phyloP scores from a whole-genome alignment of 495 filamentous ascomycete genomes.

The Podospora comata region DNA sequence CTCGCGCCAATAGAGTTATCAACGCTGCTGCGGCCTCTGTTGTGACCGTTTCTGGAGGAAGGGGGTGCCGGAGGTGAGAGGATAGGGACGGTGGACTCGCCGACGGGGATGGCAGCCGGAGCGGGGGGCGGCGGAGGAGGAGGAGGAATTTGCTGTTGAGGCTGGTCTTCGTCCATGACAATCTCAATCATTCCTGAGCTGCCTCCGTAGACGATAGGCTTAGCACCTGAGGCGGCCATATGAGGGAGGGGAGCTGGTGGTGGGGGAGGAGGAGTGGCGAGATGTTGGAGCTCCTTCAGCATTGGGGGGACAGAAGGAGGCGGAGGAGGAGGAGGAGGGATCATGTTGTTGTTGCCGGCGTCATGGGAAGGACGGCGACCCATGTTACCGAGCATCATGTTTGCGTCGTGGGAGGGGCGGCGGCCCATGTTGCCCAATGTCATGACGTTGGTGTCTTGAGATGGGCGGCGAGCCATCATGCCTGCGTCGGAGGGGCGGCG shows the following conservation, averaged over 20 bases:
- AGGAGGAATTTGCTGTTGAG: slow-evolving; percentile 22
- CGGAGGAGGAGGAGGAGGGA: slow-evolving; percentile 49
- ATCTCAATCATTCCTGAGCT: slow-evolving; percentile 69
- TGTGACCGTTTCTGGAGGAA: slow-evolving; percentile 52
- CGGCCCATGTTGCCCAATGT: slow-evolving; percentile 14
- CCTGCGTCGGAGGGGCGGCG: slow-evolving; percentile 32
- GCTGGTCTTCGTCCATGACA: slow-evolving; percentile 63
- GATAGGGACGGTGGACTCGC: slow-evolving; percentile 33
- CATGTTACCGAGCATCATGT: slow-evolving; percentile 3
- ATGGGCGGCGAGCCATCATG: slow-evolving; percentile 6
- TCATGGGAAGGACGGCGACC: slow-evolving; percentile 36
- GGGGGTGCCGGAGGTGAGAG: slow-evolving; percentile 36
- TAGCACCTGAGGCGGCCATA: slow-evolving; percentile 15
- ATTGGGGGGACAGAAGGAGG: slow-evolving; percentile 57
- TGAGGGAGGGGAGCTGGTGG: slow-evolving; percentile 58
- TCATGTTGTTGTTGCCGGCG: slow-evolving; percentile 17
- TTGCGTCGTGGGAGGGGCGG: slow-evolving; percentile 55
- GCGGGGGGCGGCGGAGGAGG: slow-evolving; percentile 27
- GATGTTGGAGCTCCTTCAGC: slow-evolving; percentile 80
- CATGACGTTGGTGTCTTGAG: slow-evolving; percentile 2
- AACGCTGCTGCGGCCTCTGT: slow-evolving; percentile 61
- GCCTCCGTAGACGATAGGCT: slow-evolving; percentile 38
- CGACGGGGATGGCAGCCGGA: slow-evolving; percentile 17
- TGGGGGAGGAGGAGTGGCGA: slow-evolving; percentile 63
- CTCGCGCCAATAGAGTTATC: slow-evolving; percentile 57